Evolutionary conservation across 108 stramenopile species (phyloP).

Genomic region (Cylindrotheca fusiformis): DNA sequence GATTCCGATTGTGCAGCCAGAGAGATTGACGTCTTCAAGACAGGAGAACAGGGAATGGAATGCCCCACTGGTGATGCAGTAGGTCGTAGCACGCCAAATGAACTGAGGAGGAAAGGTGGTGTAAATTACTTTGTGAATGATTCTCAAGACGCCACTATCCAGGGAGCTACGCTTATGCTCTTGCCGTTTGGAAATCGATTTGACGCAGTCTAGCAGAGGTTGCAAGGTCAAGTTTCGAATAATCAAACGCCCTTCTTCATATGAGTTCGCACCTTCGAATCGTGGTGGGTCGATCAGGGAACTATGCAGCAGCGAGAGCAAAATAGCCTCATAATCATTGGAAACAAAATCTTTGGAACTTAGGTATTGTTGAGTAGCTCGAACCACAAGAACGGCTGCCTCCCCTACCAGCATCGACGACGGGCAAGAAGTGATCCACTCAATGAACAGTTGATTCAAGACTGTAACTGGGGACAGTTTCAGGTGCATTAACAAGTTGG

Average conservation of each 20-base stretch:
- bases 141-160: constrained; percentile 1
- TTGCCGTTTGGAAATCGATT: not conserved
- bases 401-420: not conserved
- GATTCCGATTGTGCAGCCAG: not conserved
- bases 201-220: constrained; percentile 5
- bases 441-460: not conserved
- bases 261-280: not conserved
- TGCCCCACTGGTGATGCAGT: constrained; percentile 1
- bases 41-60: not conserved
- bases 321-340: not conserved
- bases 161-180: not conserved
- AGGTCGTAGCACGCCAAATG: not conserved
- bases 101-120: not conserved
- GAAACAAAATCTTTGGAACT: not conserved
- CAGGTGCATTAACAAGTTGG: not conserved
- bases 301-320: not conserved
- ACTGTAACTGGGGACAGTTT: not conserved
- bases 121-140: constrained; percentile 1
- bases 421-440: not conserved
- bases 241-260: not conserved
- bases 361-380: not conserved
- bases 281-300: not conserved
- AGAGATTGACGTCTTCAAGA: not conserved
- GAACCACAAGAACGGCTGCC: constrained; percentile 1
- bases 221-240: not conserved